Base-by-base conservation (phyloP, 2,329 filamentous ascomycete species). In the Diaporthe sp. region DNA sequence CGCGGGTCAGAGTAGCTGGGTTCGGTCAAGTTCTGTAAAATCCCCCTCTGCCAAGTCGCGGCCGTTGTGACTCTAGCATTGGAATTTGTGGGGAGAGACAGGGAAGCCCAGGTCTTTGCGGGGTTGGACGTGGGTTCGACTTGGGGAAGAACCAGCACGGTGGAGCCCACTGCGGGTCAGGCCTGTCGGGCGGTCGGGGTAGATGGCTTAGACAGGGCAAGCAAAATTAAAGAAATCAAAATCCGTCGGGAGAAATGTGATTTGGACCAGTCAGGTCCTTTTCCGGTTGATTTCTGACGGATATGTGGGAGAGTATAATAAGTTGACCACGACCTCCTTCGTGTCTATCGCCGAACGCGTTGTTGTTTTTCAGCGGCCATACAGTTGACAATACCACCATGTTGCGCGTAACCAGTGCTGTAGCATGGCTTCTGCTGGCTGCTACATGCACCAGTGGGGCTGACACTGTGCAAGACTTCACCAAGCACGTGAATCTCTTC, bases 401-500 rank as follows among this genome's bases (percentile, higher is more conserved):
- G 61, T 51, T 51, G 7, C 61, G 44, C 28, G 20, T 67, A 31
- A 25, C 15, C 6, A 67, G 44, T 12, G 20, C 44, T 22, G 61
- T 67, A 37, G 61, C 28, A 51, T 34, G 42, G 17, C 44, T 67
- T 9, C 44, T 67, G 28, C 44, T 67, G 61, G 61, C 61, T 34
- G 61, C 61, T 51, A 67, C 44, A 49, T 49, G 61, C 44, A 37
- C 25, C 44, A 67, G 44, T 28, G 44, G 61, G 20, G 61, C 61
- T 34, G 61, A 67, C 20, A 67, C 61, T 2, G 44, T 51, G 44
- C 61, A 67, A 67, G 83, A 87, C 77, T 86, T 84, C 74, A 80
- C 85, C 2, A 79, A 85, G 75, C 85, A 86, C 82, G 88, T 89
- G 10, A 87, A 89, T 76, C 86, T 84, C 0, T 87, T 89, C 74